phyloP scores from a whole-genome alignment of 129 eudicot species.

The Flaveria ramosissima region DNA sequence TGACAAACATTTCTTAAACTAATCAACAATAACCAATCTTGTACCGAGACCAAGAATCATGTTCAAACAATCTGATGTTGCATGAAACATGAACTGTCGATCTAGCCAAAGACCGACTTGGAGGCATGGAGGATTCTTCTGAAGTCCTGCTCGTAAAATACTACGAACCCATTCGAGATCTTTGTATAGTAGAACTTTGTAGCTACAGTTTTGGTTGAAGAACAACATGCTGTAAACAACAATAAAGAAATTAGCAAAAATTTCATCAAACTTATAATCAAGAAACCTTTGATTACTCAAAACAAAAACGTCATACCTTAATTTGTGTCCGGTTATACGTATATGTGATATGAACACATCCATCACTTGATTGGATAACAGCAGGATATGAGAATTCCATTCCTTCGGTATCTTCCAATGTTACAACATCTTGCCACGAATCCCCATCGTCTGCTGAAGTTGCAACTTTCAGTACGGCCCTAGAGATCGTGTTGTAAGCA shows the following conservation, averaged over 20 bases:
- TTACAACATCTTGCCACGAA: conserved; percentile 62
- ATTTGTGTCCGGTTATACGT: conserved; percentile 81
- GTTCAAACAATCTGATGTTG: neutral
- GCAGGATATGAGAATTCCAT: conserved; percentile 95
- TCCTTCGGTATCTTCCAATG: conserved; percentile 60
- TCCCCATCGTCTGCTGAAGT: conserved; percentile 71
- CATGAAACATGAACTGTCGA: neutral
- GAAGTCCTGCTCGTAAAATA: neutral
- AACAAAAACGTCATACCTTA: conserved; percentile 48
- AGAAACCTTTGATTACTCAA: neutral
- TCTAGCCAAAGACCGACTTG: neutral
- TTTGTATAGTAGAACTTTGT: neutral
- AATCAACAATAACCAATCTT: too few relatives aligned
- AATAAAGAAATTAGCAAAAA: neutral
- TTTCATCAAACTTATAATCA: neutral
- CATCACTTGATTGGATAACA: conserved; percentile 70
- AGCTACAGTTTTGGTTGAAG: conserved; percentile 39
- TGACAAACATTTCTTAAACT: too few relatives aligned
- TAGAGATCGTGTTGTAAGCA: conserved; percentile 71
- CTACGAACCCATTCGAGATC: neutral
- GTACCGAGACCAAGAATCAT: too few relatives aligned
- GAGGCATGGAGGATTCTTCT: neutral
- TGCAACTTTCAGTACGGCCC: conserved; percentile 71
- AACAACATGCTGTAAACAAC: conserved; percentile 54
- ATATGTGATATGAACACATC: conserved; percentile 73